Evolutionary conservation across 169 alveolate genomes (phyloP), one percentile per base, ranked within the genome.

Genomic region (Cryptosporidium ubiquitum): DNA sequence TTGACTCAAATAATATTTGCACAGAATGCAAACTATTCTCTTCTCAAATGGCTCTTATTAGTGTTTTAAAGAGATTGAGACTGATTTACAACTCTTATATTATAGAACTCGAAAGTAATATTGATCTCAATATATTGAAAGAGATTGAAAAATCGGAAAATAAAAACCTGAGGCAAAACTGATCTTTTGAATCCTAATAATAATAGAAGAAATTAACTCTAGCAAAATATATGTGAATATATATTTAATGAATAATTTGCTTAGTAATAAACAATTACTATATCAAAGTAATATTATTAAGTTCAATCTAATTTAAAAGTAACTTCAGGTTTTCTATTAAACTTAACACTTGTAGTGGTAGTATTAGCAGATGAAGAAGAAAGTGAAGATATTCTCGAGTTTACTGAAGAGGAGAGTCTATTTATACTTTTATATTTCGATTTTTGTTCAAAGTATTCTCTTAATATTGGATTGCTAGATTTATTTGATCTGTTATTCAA

Each of bases 1-100:
- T 74, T 74, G 70, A 74, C 10, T 37, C 70, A 29, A 58, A 33
- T 12, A 40, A 40, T 14, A 14, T 55, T 52, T 74, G 86, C 49
- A 26, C 29, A 5, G 70, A 74, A 10, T 74, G 86, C n/a, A 74
- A 57, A 2, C 12, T 74, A 20, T 74, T 74, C 14, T 42, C 70
- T 12, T 57, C 86, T 33, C 86, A 74, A 57, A 29, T 74, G 52
- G 68, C 86, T 20, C 71, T 74, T 31, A 74, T 74, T 37, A 58
- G 70, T 33, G 12, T 74, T 35, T 7, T 74, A 18, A 52, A 55
- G 29, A 74, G 70, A 74, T 14, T 52, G 31, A 55, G 70, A 14
- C 20, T 58, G 12, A 55, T 55, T 9, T 52, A 55, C 20, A 31
- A 74, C 31, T 51, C 40, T 5, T 52, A 74, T 31, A 52, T 74